Evolutionary conservation across 352 stramenopile species (phyloP).

Genomic region (Pythium rishiriense): DNA sequence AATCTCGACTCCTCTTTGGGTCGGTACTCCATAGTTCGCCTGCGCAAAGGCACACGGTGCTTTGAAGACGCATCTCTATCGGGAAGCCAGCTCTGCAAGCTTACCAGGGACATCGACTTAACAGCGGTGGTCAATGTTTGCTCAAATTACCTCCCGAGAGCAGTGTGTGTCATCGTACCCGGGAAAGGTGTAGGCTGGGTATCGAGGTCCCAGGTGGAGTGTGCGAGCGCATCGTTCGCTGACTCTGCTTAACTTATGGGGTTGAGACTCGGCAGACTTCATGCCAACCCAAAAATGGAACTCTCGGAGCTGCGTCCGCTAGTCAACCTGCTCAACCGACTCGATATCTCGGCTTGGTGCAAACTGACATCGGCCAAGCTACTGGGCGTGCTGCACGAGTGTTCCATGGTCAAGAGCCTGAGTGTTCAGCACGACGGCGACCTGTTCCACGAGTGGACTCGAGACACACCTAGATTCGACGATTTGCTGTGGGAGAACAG

Average conservation of each 20-base stretch:
- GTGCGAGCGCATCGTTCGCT: neutral
- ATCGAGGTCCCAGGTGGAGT: neutral
- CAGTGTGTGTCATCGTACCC: conserved; percentile 2
- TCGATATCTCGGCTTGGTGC: neutral
- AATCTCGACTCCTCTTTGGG: neutral
- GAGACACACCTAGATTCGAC: neutral
- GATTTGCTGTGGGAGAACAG: neutral
- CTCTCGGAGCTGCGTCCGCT: neutral
- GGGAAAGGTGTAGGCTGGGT: neutral
- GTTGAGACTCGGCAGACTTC: neutral
- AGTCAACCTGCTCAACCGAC: neutral
- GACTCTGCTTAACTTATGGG: neutral
- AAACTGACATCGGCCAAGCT: neutral
- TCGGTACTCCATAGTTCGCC: neutral
- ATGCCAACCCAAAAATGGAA: neutral
- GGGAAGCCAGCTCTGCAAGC: neutral
- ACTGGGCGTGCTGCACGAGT: neutral
- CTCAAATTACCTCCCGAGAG: neutral
- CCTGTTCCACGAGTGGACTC: neutral
- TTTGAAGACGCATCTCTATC: neutral
- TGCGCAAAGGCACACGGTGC: neutral
- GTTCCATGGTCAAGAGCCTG: neutral
- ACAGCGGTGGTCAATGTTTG: neutral
- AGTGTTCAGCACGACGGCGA: neutral
- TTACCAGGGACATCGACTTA: neutral